Conservation (phyloP, 345 rosid genomes). For the Moricandia arvensis region DNA sequence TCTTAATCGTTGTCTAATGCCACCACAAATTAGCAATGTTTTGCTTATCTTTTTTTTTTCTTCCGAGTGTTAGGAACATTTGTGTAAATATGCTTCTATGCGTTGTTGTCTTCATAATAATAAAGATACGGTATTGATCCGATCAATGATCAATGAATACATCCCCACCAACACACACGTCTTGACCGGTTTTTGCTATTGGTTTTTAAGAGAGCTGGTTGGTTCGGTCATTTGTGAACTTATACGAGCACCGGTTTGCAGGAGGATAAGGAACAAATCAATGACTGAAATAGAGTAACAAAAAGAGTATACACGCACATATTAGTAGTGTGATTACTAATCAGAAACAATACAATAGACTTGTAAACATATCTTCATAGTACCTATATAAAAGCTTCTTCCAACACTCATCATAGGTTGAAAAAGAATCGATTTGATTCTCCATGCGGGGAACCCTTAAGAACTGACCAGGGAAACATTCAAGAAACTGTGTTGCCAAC, state of each 20-base stretch:
- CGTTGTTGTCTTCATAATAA: slow-evolving; percentile 25
- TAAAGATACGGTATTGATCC: slow-evolving; percentile 15
- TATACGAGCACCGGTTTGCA: neutral
- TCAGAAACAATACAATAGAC: slow-evolving; percentile 29
- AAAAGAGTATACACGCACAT: slow-evolving; percentile 9
- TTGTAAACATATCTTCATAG: neutral
- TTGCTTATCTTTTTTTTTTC: slow-evolving; percentile 13
- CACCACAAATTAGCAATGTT: slow-evolving; percentile 10
- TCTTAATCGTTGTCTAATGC: slow-evolving; percentile 23
- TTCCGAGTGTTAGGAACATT: slow-evolving; percentile 12
- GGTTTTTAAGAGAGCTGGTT: neutral
- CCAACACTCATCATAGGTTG: neutral
- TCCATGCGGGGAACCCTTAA: neutral
- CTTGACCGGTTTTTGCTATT: neutral
- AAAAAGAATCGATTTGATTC: neutral
- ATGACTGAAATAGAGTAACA: slow-evolving; percentile 6
- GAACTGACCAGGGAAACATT: neutral
- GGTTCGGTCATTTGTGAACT: neutral
- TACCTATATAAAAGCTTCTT: neutral
- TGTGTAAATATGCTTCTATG: slow-evolving; percentile 19
- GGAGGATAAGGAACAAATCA: slow-evolving; percentile 8
- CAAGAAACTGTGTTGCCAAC: neutral
- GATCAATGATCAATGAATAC: neutral
- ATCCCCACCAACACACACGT: neutral
- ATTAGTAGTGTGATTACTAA: slow-evolving; percentile 8